Percentiles rank a stretch among this genome's conserved stretches.
These are phyloP conservation scores for Coniochaeta sp. DNA, from an alignment of 2,329 filamentous ascomycete genomes.

Conservation along the genomic window DNA sequence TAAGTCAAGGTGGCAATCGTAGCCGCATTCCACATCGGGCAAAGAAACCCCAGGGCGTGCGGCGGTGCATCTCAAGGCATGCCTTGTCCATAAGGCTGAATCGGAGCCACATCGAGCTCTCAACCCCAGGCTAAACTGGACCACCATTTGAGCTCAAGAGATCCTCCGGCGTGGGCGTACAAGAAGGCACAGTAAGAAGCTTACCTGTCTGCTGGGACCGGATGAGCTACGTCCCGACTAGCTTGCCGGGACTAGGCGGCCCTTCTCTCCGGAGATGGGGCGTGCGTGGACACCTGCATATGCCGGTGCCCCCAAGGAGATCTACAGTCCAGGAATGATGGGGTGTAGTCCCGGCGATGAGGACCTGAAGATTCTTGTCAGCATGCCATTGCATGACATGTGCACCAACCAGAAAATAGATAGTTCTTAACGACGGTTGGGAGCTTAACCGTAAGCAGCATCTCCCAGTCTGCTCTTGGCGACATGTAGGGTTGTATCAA, in stretches of 20 bases:
- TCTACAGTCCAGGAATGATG: not conserved
- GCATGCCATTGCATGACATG: not conserved
- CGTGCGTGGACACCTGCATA: not conserved
- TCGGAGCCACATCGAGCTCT: not conserved
- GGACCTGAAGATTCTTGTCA: not conserved
- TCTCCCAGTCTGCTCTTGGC: no score
- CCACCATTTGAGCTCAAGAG: not conserved
- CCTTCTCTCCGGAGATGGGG: not conserved
- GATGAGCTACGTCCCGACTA: not conserved
- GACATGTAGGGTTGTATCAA: no score
- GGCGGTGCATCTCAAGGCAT: not conserved
- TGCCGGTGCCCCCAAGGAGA: not conserved
- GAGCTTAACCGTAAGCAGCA: no score
- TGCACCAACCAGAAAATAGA: not conserved
- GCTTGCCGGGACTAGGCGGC: not conserved
- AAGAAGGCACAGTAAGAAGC: not conserved
- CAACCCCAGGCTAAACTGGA: not conserved
- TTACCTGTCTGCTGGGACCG: not conserved
- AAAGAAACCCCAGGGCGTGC: not conserved
- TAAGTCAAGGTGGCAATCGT: not conserved
- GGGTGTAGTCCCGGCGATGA: not conserved
- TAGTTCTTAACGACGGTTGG: no score
- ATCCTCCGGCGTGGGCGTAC: not conserved
- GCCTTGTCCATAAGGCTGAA: not conserved
- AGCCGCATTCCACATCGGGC: not conserved